Base-by-base conservation (phyloP, 306 rosid species). In the Quercus robur region DNA sequence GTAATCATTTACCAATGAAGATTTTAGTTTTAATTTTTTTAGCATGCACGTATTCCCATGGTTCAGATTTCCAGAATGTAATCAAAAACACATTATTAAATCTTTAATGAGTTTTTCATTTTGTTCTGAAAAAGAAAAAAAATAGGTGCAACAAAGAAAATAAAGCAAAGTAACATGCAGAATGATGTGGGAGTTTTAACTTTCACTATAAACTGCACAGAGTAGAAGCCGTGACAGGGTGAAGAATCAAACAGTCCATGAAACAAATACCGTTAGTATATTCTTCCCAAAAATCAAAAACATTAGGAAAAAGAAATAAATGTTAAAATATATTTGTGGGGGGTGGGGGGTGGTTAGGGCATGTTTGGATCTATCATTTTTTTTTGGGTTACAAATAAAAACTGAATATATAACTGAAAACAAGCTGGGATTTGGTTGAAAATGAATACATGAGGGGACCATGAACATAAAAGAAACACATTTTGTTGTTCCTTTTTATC, bases 201-300 rank as follows among this genome's bases (percentile, higher is more conserved):
- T 52, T 84, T 79, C 81, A 86, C 98, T 68, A 87, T 95, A 95
- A 88, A 95, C 99, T 95, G 89, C 79, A 85, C 73, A 70, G 28
- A 26, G 80, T 86, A 75, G 87, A 82, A 68, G 59, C 88, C 85
- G 77, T 82, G 82, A 84, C 68, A 72, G 58, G 76, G 70, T 85
- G 80, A 85, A 86, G 82, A 84, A 72, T 86, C 88, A 84, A 77
- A 71, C 80, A 79, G 59, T 73, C 86, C 84, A 85, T 79, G 81
- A 83, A 88, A 61, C 82, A 85, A 75, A 83, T 71, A 83, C 86
- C 79, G 89, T 88, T 76, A 88, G 87, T 73, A 82, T 80, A 81
- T 85, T 82, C 74, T 74, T 79, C 82, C 75, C 80, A 74, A 85
- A 71, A 75, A 84, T 21, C 1, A 25, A 23, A 20, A 21, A 59